Percentiles rank a stretch among this genome's conserved stretches.
Conservation (phyloP, 2,329 filamentous ascomycete species). For the Thielaviopsis ethacetica region DNA sequence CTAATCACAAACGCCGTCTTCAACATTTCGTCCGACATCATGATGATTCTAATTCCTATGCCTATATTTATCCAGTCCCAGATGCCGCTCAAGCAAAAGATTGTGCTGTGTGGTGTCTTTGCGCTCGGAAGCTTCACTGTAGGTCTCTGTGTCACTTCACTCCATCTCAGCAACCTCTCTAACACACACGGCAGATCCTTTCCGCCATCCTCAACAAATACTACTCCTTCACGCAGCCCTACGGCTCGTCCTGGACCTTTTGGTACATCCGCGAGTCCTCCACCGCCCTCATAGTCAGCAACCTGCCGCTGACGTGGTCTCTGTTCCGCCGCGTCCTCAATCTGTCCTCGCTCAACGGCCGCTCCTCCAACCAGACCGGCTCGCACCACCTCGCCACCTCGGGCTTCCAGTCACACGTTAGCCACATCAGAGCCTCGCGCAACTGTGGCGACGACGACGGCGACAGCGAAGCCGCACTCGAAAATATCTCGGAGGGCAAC, state of each 20-base stretch:
- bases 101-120: slow-evolving; percentile 31
- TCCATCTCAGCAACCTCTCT: not conserved
- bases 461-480: not conserved
- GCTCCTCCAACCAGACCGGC: slow-evolving; percentile 18
- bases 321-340: slow-evolving; percentile 22
- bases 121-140: slow-evolving; percentile 30
- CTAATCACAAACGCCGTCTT: slow-evolving; percentile 42
- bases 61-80: slow-evolving; percentile 34
- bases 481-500: too few relatives aligned
- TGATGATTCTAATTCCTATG: slow-evolving; percentile 41
- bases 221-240: slow-evolving; percentile 26
- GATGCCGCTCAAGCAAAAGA: slow-evolving; percentile 33
- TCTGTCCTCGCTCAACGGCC: slow-evolving; percentile 18
- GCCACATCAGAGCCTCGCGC: slow-evolving; percentile 14
- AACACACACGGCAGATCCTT: slow-evolving; percentile 24
- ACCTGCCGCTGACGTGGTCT: slow-evolving; percentile 27
- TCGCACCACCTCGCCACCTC: slow-evolving; percentile 11
- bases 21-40: slow-evolving; percentile 42
- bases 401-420: slow-evolving; percentile 16
- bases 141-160: slow-evolving; percentile 13
- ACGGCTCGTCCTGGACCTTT: slow-evolving; percentile 23
- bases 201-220: slow-evolving; percentile 30
- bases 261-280: slow-evolving; percentile 31
- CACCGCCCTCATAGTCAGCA: slow-evolving; percentile 27
- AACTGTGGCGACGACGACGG: slow-evolving; percentile 12